Base-by-base conservation (phyloP, 1,139 yeast genomes). In the Kodamaea sp. region DNA sequence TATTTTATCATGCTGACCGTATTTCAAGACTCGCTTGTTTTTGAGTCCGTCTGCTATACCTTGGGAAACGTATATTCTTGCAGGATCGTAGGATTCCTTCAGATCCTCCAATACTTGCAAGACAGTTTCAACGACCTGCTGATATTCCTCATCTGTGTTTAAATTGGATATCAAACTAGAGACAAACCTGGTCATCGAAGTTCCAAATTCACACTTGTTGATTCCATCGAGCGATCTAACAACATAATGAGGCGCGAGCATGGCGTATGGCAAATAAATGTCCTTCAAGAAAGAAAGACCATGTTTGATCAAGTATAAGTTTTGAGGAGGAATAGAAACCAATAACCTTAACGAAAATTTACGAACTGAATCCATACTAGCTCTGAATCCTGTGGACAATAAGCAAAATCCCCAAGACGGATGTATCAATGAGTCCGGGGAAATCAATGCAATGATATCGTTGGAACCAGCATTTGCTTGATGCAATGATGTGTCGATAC, bases 401-500 rank as follows among this genome's bases (percentile, higher is more conserved):
- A 89, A 61, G 7, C 85, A 70, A 43, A 85, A 65, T 0, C 86
- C 83, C 95, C 96, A 89, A 0, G 76, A 66, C 0, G 90, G 80
- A 37, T 79, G 75, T 24, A 83, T 67, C 13, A 71, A 58, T 0
- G 80, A 71, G 1, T 54, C 46, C 2, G 78, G 73, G 0, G 80
- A 65, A 26, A 87, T 67, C 15, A 87, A 58, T 2, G 62, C 63
- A 4, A 80, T 57, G 26, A 89, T 73, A 50, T 87, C 96, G 6
- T 62, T 61, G 2, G 76, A 60, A 0, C 95, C 94, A 9, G 89
- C 96, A 46, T 82, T 82, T 0, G 92, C 80, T 57, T 89, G 97
- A 50, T 89, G 90, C 48, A 86, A 63, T 0, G 96, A 85, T 0
- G 96, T 82, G 54, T 89, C 97, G 30, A 89, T 73, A 2, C 89